These are phyloP conservation scores for Calonectria naviculata DNA, from an alignment of 2,329 filamentous ascomycete genomes.

Conservation along the genomic window DNA sequence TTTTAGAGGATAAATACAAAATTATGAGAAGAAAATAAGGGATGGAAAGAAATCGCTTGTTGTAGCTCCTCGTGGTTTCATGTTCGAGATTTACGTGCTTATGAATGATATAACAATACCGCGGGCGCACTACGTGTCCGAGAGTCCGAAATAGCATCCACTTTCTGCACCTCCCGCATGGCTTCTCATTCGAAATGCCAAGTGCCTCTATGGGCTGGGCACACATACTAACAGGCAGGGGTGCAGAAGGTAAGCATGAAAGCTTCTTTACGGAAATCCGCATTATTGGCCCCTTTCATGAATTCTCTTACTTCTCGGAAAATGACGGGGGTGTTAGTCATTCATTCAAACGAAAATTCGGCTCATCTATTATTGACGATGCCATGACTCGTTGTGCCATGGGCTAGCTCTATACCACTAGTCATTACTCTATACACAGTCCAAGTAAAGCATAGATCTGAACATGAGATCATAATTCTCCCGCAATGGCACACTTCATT, in stretches of 20 bases:
- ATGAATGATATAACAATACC: not conserved
- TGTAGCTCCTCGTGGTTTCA: no score
- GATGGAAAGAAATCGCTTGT: not conserved
- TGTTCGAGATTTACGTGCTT: no score
- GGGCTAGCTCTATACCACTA: no score
- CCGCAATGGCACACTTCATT: no score
- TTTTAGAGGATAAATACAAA: accelerated
- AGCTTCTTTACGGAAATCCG: not conserved
- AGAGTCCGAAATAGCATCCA: not conserved
- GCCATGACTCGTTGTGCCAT: no score
- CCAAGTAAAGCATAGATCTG: no score
- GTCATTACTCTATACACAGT: no score
- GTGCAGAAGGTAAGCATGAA: not conserved
- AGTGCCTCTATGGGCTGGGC: not conserved
- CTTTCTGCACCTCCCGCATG: not conserved
- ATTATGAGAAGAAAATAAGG: not conserved
- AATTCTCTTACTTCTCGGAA: no score
- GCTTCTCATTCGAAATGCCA: not conserved
- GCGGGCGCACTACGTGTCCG: not conserved
- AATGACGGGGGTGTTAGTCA: no score
- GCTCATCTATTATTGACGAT: no score
- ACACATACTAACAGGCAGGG: not conserved
- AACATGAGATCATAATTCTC: no score
- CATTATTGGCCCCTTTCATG: not conserved
- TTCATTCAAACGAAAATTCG: no score